Base-by-base conservation (phyloP, 2,329 filamentous ascomycete species). In the Coccinonectria pachysandricola region DNA sequence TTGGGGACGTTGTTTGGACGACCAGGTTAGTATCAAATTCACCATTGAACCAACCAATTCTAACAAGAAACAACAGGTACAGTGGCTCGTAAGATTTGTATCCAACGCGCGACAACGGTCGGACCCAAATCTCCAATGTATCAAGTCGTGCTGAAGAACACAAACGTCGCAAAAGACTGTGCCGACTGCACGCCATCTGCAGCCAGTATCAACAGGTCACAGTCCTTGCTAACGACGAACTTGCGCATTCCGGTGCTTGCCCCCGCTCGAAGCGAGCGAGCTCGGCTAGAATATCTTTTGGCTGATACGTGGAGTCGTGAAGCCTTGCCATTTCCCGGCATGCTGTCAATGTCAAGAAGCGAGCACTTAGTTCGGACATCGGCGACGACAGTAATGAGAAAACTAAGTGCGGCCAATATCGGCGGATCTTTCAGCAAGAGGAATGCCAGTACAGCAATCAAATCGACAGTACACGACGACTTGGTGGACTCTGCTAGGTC, bases 131-230 rank as follows among this genome's bases (percentile, higher is more conserved):
- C 71, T 9, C 66, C 75, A 20, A 53, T 79, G 27, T 79, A 71
- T 36, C 82, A 91, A 45, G 75, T 94, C 26, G 79, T 93, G 24
- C 73, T 95, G 46, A 88, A 83, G 48, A 92, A 92, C 45, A 94
- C 87, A 1, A 77, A 77, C 42, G 69, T 72, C 3, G 62, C 73
- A 23, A 78, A 75, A 41, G 70, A 78, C 21, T 50, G 59, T 6
- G 54, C 68, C 10, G 45, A 42, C 5, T 50, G 62, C 10, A 28
- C 37, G 4, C 53, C 64, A 36, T 36, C 57, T 40, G 30, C 64
- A 50, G 28, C 63, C 50, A 62, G 67, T 17, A 75, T 92, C 36
- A 79, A 78, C 40, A 73, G 86, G 20, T 91, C 84, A 1, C 84
- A 85, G 43, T 88, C 85, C 7, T 62, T 88, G 21, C 61, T 81